Evolutionary conservation across 1,284 basidiomycete species (phyloP).

Genomic region (Melanopsichium pennsylvanicum): DNA sequence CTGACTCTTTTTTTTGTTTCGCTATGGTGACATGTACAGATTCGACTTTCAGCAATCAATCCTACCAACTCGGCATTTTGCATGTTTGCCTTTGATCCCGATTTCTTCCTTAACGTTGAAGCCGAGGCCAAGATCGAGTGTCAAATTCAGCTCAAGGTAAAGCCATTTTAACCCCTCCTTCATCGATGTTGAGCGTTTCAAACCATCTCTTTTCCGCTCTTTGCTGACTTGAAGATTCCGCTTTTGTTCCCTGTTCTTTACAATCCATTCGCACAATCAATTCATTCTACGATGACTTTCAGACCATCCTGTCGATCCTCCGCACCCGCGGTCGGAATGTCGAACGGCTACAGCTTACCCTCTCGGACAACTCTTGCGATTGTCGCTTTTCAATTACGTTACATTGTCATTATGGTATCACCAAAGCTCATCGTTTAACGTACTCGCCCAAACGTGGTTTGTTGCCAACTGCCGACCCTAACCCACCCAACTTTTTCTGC

Average conservation of each 20-base stretch:
- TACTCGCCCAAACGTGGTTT: constrained; percentile 49
- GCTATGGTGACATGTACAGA: no score
- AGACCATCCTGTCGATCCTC: constrained; percentile 49
- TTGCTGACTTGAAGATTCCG: no score
- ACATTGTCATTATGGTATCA: constrained; percentile 45
- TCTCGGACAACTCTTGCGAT: constrained; percentile 10
- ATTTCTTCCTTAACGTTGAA: constrained; percentile 45
- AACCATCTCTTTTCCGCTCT: no score
- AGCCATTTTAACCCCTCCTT: not conserved
- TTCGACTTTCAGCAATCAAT: constrained; percentile 57
- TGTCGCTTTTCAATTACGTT: constrained; percentile 40
- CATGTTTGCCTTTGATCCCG: constrained; percentile 46
- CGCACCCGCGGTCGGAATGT: constrained; percentile 35
- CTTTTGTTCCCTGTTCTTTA: no score
- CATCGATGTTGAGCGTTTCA: no score
- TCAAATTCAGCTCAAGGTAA: constrained; percentile 44
- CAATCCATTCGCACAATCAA: no score
- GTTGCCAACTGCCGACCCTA: constrained; percentile 40
- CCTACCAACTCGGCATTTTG: constrained; percentile 57
- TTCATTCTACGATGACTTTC: not conserved
- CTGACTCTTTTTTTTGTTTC: no score
- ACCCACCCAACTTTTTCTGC: constrained; percentile 39
- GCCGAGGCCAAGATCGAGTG: constrained; percentile 38
- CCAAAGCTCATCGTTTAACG: constrained; percentile 53
- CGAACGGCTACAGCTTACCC: constrained; percentile 35